Evolutionary conservation across 768 basidiomycete species (phyloP), one percentile per base, ranked within the genome.

Genomic region (Rubroboletus satanas): DNA sequence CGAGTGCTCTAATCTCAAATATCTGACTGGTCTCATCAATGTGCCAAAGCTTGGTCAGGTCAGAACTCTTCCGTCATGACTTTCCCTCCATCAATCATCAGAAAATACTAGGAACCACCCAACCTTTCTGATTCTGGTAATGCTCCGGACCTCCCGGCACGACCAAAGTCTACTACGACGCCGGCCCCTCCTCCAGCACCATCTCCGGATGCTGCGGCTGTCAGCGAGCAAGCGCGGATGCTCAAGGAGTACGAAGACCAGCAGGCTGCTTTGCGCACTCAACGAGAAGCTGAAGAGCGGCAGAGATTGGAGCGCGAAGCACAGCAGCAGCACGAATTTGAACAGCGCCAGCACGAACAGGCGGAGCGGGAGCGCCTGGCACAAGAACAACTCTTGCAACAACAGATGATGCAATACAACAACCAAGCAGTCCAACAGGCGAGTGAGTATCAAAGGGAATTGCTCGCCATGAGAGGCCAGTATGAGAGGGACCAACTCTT

Each of bases 1-100:
- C 69, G 97, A 99, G 69, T 99, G 97, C 69, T 97, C 94, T 10
- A 98, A 98, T 74, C 82, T 99, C 61, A 98, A 97, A 71, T 99
- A 97, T 72, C 75, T 99, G 49, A 99, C 97, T 10, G 92, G 95
- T 43, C 80, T 99, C 32, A 97, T 98, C 66, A 99, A 98, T 70
- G 95, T 99, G 3, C 97, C 97, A 11, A 99, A 98, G 71, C 80
- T 99, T 35, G 96, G 93, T 43, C 86, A 90, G 67, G 93, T 93
- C 65, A 50, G 51, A 31, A 52, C 14, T 33, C 18, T 44, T 50
- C 14, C 11, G 7, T 35, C 52, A 5, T 32, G 51, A 14, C 29
- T 26, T 31, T 29, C 29, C 9, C 23, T 9, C 5, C 31, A 52
- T 52, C 52, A n/a, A 56, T 50, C 32, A 45, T 26, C 32, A 28